phyloP scores from a whole-genome alignment of 768 basidiomycete species.

The Chalciporus piperatus region DNA sequence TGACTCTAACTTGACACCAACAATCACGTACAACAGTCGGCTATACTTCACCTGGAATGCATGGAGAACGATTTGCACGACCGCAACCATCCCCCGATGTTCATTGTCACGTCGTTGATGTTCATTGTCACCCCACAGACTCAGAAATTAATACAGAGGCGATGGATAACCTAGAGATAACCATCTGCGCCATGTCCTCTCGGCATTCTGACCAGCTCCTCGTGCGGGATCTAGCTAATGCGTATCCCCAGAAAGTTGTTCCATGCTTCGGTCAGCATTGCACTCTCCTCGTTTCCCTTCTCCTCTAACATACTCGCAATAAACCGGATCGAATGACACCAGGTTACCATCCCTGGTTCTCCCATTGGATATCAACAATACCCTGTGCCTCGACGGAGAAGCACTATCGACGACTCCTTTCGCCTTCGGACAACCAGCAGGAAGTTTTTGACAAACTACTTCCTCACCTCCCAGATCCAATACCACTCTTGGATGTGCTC shows the following conservation, averaged over 20 bases:
- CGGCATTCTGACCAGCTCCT: slow-evolving; percentile 62
- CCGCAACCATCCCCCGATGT: slow-evolving; percentile 38
- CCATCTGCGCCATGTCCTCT: slow-evolving; percentile 83
- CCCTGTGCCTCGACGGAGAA: slow-evolving; percentile 50
- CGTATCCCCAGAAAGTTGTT: slow-evolving; percentile 65
- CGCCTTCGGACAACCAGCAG: slow-evolving; percentile 35
- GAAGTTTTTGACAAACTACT: slow-evolving; percentile 58
- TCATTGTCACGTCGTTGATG: slow-evolving; percentile 73
- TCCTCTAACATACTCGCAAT: slow-evolving; percentile 7
- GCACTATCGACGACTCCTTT: slow-evolving; percentile 76
- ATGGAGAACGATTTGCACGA: not conserved
- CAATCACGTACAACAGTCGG: too few relatives aligned
- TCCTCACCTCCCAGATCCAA: slow-evolving; percentile 68
- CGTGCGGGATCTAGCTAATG: slow-evolving; percentile 62
- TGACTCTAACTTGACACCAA: not conserved
- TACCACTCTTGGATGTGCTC: slow-evolving; percentile 56
- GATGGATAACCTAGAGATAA: slow-evolving; percentile 58
- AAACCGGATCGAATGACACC: slow-evolving; percentile 9
- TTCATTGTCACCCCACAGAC: slow-evolving; percentile 93
- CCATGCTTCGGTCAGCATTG: slow-evolving; percentile 79
- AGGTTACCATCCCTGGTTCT: slow-evolving; percentile 97
- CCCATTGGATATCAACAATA: slow-evolving; percentile 64
- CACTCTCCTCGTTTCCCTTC: slow-evolving; percentile 8
- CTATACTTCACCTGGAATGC: not conserved
- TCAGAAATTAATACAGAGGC: slow-evolving; percentile 45